Base-by-base conservation (phyloP, 306 rosid species). In the Alnus glutinosa region DNA sequence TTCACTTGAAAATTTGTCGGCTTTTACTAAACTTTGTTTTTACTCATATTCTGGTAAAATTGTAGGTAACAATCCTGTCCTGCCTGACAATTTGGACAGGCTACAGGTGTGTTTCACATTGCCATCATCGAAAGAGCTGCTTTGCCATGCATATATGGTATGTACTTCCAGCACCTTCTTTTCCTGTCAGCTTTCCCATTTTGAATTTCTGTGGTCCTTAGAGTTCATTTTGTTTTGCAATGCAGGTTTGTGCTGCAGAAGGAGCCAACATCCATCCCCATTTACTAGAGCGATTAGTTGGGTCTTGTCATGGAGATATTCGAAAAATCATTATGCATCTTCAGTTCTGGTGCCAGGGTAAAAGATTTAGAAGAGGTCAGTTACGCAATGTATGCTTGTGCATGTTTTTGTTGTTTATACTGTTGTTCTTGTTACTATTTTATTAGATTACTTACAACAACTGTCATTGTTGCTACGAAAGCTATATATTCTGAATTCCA, bases 291-390 rank as follows among this genome's bases (percentile, higher is more conserved):
- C 89, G 67, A 68, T 85, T 95, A 78, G 73, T 95, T 75, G 84
- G 63, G 55, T 89, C 78, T 82, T 90, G 92, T 62, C 79, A 67
- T 75, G 88, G 89, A 66, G 99, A 95, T 83, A 88, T 95, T 69
- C 93, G 98, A 57, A 92, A 95, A 90, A 82, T 83, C 80, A 86
- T 89, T 68, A 81, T 88, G 96, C 88, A 89, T 77, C 94, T 95
- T 82, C 99, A 95, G 87, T 95, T 90, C 91, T 90, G 99, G 99
- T 82, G 90, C 83, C 99, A 89, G 87, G 90, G 91, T 83, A 76
- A 72, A 86, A 75, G 59, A 76, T 73, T 76, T 81, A 58, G 74
- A 52, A 80, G 83, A 89, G 97, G 98, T 94, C 51, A 10, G 77
- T 62, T 46, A 74, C 81, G 39, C 50, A 76, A 61, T 57, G 72